Evolutionary conservation across 495 filamentous ascomycete genomes (phyloP), one percentile per base, ranked within the genome.

Genomic region (Tirmania nivea): DNA sequence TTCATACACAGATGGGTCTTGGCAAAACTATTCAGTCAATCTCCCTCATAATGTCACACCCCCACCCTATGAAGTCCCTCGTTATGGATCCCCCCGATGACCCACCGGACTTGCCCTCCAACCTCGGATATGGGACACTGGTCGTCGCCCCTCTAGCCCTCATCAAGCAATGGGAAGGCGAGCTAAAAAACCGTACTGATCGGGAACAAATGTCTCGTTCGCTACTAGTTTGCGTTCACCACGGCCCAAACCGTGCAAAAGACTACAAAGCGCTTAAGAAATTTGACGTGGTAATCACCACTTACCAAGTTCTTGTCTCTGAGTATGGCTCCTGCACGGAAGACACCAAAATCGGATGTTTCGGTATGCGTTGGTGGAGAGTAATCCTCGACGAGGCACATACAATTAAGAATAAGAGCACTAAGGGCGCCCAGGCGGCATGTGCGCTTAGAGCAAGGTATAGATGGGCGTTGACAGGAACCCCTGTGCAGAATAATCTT

Each of bases 401-500:
- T 67, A 92, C 83, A 21, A 96, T 97, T 72, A 96, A 96, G 68
- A 97, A 97, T 66, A 80, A 87, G 21, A 94, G 90, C 61, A 87
- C 90, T 14, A 97, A 97, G 68, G 80, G 81, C 10, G 90, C 90
- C 0, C 80, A 94, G 60, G 86, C 89, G 16, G 82, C 78, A 51
- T 97, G 77, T 65, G 81, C 82, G 2, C 69, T 97, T 21, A 71
- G 79, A 50, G 75, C 84, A 19, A 79, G 86, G 60, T 94, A 92
- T 65, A 74, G 90, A 53, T 97, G 90, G 90, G 95, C 90, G 63
- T 71, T 97, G 52, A 92, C 86, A 2, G 90, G 90, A 55, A 97
- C 90, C 7, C 90, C 90, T 0, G 80, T 97, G 77, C 90, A 97
- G 61, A 97, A 97, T 63, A 95, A 94, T 56, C 74, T 97, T n/a